Percentiles rank a stretch among this genome's conserved stretches.
Evolutionary conservation across 768 basidiomycete species (phyloP).

Genomic region (Polyporus arcularius): DNA sequence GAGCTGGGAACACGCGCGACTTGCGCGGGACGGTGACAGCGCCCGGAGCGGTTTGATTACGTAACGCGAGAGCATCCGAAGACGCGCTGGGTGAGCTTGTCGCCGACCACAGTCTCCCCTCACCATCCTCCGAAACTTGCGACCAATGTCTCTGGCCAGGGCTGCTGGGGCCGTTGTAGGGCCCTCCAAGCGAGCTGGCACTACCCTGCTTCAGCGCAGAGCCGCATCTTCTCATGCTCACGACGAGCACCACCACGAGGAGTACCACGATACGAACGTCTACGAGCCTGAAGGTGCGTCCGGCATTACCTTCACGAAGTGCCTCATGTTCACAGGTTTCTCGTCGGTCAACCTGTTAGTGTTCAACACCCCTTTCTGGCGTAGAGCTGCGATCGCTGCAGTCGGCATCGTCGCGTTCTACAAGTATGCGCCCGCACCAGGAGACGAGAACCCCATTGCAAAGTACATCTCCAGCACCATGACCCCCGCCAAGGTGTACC

Average conservation of each 20-base stretch:
- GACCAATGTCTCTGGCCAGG: conserved; percentile 46
- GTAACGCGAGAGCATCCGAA: conserved; percentile 5
- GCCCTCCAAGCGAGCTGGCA: conserved; percentile 31
- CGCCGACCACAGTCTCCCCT: conserved; percentile 3
- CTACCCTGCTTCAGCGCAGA: conserved; percentile 40
- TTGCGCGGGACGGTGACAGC: not conserved
- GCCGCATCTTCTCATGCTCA: conserved; percentile 43
- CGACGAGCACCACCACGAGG: conserved; percentile 42
- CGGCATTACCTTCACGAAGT: not conserved
- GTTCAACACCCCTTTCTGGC: conserved; percentile 69
- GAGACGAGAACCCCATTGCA: conserved; percentile 64
- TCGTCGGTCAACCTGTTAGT: conserved; percentile 36
- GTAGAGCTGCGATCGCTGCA: conserved; percentile 55
- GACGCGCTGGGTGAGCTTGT: conserved; percentile 5
- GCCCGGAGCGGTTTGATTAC: not conserved
- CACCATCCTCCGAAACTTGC: conserved; percentile 3
- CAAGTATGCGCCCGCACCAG: conserved; percentile 67
- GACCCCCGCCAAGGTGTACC: conserved; percentile 56
- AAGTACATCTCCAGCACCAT: conserved; percentile 63
- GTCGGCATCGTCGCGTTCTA: conserved; percentile 55
- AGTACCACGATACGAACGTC: conserved; percentile 39
- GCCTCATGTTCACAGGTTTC: not conserved
- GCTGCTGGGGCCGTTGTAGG: conserved; percentile 34
- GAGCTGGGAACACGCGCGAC: not conserved
- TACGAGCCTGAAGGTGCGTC: conserved; percentile 65